Conservation (phyloP, 2,329 filamentous ascomycete genomes). For the Apiospora arundinis region DNA sequence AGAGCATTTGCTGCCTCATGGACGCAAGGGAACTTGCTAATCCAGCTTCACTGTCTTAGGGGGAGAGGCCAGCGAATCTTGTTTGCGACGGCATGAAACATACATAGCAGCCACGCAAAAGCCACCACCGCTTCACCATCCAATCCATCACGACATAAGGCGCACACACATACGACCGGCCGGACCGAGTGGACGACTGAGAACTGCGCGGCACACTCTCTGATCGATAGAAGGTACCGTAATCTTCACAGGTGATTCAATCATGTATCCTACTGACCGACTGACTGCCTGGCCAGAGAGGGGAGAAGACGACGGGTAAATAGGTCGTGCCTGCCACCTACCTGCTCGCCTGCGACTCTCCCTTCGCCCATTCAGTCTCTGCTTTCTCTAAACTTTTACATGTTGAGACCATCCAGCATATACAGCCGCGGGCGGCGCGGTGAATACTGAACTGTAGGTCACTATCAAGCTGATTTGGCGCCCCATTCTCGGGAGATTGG, state of each 20-base stretch:
- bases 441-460: not conserved
- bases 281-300: not conserved
- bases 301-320: not conserved
- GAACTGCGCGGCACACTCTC: not conserved
- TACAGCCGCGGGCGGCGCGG: not conserved
- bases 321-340: not conserved
- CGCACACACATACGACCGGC: not conserved
- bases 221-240: not conserved
- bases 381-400: conserved; percentile 2
- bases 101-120: conserved; percentile 9
- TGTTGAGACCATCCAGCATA: not conserved
- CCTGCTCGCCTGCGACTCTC: not conserved
- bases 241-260: not conserved
- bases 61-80: conserved; percentile 4
- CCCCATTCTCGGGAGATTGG: conserved; percentile 15
- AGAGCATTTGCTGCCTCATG: not conserved
- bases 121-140: not conserved
- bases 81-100: conserved; percentile 17
- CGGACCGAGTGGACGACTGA: not conserved
- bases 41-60: conserved; percentile 8
- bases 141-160: not conserved
- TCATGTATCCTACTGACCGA: not conserved
- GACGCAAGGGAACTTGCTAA: not conserved
- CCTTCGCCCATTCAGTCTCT: not conserved
- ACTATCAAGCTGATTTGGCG: not conserved